Evolutionary conservation across 176 grass and related monocot genomes (phyloP), one percentile per base, ranked within the genome.

Genomic region (Otatea glauca): DNA sequence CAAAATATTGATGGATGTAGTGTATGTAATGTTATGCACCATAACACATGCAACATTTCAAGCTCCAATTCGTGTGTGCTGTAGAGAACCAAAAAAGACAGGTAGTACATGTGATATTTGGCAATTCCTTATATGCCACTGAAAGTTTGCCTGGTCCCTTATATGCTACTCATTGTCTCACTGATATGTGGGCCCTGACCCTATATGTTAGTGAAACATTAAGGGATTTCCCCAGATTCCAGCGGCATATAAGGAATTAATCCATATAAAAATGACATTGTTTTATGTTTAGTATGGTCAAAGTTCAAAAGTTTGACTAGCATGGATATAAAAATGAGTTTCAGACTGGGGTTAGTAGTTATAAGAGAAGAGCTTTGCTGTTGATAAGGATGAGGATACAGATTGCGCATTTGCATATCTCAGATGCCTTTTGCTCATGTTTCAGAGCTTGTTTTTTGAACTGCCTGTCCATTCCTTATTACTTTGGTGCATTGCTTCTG

Each of bases 381-480:
- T 65, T 67, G 24, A 60, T 61, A 80, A 75, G 17, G 74, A 50
- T 80, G 9, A 80, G 27, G 51, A 60, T 68, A 85, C 50, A 74
- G 47, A 39, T 55, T 60, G 32, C 6, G 7, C 25, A 58, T 76
- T 69, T 41, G 42, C 24, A 67, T 59, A 18, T 23, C 7, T 75
- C 20, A 20, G 9, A 32, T 85, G 11, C 1, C 53, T 80, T 32
- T 75, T 58, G 32, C 42, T 59, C 27, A 43, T 59, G 53, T 70
- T 72, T 83, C 11, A 67, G 21, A n/a, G 41, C 72, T 61, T 59
- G 50, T 51, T 7, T 63, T 68, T 61, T 84, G 11, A 75, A 75
- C 32, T 53, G 25, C 18, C 43, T 88, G 53, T 10, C 50, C 15
- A 25, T 80, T 55, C 53, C 32, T 21, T 64, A 62, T 73, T 83